These are phyloP conservation scores for Kwoniella newhampshirensis DNA, from an alignment of 768 basidiomycete genomes.

Conservation along the genomic window DNA sequence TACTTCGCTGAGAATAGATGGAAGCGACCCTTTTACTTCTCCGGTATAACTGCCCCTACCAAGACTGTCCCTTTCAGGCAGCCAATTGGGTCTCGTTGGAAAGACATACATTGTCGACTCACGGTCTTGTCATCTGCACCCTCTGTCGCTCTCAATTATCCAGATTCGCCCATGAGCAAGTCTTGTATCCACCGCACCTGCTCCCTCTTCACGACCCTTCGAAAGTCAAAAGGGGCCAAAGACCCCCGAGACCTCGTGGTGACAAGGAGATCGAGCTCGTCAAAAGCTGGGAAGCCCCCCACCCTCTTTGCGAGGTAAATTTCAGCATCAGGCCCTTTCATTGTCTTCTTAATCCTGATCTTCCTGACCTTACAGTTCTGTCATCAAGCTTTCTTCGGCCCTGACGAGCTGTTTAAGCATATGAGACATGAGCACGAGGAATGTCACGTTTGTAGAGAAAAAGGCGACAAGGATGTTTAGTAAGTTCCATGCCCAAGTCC, in stretches of 20 bases:
- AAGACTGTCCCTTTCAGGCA: constrained; percentile 76
- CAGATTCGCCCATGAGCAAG: constrained; percentile 93
- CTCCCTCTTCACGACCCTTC: constrained; percentile 77
- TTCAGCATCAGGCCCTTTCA: neutral
- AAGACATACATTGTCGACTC: constrained; percentile 72
- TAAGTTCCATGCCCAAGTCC: constrained; percentile 58
- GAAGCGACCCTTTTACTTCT: constrained; percentile 87
- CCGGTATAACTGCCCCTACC: constrained; percentile 89
- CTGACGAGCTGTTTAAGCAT: constrained; percentile 88
- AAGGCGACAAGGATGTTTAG: constrained; percentile 80
- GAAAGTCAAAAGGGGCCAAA: constrained; percentile 53
- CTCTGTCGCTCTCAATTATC: constrained; percentile 87
- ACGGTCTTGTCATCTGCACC: constrained; percentile 79
- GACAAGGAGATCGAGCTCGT: constrained; percentile 49
- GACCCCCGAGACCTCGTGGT: constrained; percentile 40
- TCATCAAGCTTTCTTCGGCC: constrained; percentile 86
- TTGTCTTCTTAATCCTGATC: neutral
- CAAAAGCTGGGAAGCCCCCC: constrained; percentile 49
- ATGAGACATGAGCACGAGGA: constrained; percentile 94
- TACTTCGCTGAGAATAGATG: constrained; percentile 65
- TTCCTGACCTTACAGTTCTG: constrained; percentile 64
- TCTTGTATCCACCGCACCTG: constrained; percentile 68
- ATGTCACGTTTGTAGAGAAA: constrained; percentile 88
- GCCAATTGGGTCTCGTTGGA: constrained; percentile 88
- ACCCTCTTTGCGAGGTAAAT: constrained; percentile 54